A percentile compares a stretch with the other conserved stretches of the same genome.
Conservation (phyloP, 192 early-diverging fungal genomes). For the Entomortierella lignicola region DNA sequence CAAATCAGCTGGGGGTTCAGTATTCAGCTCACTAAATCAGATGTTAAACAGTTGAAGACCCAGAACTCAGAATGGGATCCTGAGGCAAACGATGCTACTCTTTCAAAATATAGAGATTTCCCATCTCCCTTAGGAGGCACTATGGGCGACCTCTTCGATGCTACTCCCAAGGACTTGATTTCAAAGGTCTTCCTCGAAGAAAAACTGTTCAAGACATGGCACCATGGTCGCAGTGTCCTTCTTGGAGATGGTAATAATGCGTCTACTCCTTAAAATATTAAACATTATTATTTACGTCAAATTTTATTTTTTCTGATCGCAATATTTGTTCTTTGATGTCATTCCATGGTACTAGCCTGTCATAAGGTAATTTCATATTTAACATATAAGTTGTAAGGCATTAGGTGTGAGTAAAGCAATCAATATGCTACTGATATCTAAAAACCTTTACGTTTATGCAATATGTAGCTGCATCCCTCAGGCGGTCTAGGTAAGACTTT, state of each 20-base stretch:
- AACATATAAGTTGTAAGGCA: too few relatives aligned
- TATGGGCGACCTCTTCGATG: slow-evolving; percentile 4
- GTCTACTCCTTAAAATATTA: too few relatives aligned
- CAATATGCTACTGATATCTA: too few relatives aligned
- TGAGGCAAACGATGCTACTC: neutral
- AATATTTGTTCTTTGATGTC: too few relatives aligned
- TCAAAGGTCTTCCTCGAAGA: slow-evolving; percentile 6
- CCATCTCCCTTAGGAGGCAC: neutral
- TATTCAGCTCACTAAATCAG: neutral
- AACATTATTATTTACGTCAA: too few relatives aligned
- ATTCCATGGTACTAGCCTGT: too few relatives aligned
- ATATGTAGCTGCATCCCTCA: too few relatives aligned
- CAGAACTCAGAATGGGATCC: slow-evolving; percentile 5
- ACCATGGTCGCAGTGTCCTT: neutral
- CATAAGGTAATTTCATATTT: too few relatives aligned
- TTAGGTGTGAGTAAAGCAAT: too few relatives aligned
- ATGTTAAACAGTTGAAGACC: neutral
- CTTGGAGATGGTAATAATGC: slow-evolving; percentile 7
- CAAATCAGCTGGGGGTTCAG: neutral
- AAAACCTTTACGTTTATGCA: too few relatives aligned
- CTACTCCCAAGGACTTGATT: neutral
- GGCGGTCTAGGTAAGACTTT: too few relatives aligned
- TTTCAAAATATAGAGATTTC: neutral
- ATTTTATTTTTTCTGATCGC: too few relatives aligned
- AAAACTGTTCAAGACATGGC: slow-evolving; percentile 2